phyloP scores from a whole-genome alignment of 192 early-diverging fungal species.

The Coemansia sp. region DNA sequence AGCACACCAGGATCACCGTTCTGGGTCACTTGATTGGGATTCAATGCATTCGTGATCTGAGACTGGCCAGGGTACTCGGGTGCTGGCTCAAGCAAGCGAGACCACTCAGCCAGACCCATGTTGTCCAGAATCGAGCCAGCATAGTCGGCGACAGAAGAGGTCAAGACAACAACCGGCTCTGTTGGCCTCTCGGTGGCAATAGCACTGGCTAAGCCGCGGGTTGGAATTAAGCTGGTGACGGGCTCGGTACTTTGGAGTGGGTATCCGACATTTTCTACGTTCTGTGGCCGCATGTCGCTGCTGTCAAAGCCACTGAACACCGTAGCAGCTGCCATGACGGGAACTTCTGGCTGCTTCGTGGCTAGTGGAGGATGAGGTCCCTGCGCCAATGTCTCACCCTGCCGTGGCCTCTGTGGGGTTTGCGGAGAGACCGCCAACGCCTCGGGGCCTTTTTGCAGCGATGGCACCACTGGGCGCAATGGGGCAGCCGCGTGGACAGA shows the following conservation, averaged over 20 bases:
- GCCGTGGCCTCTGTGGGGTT: neutral
- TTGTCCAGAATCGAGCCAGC: slow-evolving; percentile 24
- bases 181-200: neutral
- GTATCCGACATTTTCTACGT: neutral
- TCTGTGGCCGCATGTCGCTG: neutral
- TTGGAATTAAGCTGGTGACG: neutral
- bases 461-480: neutral
- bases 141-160: slow-evolving; percentile 35
- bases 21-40: neutral
- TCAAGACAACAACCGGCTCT: slow-evolving; percentile 7
- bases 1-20: neutral
- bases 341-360: neutral
- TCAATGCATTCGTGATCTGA: neutral
- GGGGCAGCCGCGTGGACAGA: neutral
- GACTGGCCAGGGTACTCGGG: neutral
- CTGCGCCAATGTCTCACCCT: neutral
- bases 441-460: neutral
- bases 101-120: slow-evolving; percentile 12
- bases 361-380: neutral
- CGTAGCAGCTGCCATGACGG: neutral
- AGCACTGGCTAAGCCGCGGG: neutral
- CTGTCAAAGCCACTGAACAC: neutral
- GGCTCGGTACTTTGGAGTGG: neutral
- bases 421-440: neutral
- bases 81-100: neutral